Evolutionary conservation across 2,329 filamentous ascomycete species (phyloP).

Genomic region (Penicillium thymicola): DNA sequence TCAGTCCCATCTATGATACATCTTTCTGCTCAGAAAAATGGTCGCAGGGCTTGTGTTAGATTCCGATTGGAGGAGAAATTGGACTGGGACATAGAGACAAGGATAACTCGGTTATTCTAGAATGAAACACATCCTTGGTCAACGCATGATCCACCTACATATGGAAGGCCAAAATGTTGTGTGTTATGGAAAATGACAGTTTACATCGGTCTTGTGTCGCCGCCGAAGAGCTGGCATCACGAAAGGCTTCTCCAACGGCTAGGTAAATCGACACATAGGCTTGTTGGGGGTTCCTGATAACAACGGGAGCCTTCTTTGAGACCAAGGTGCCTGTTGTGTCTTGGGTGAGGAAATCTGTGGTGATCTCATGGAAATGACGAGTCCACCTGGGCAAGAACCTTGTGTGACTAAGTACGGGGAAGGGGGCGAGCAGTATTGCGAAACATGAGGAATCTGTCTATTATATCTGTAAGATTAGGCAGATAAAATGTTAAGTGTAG

Average conservation of each 20-base stretch:
- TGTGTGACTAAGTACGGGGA: neutral
- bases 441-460: conserved; percentile 9
- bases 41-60: no score
- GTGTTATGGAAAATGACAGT: conserved; percentile 28
- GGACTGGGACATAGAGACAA: conserved; percentile 20
- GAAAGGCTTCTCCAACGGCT: conserved; percentile 21
- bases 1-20: no score
- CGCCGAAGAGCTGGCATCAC: conserved; percentile 18
- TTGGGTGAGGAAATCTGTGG: conserved; percentile 20
- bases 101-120: conserved; percentile 22
- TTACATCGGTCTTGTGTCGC: conserved; percentile 20
- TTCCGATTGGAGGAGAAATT: neutral
- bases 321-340: conserved; percentile 19
- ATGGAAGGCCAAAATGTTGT: conserved; percentile 21
- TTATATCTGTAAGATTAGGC: neutral
- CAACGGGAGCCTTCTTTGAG: conserved; percentile 15
- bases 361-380: conserved; percentile 25
- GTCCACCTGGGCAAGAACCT: neutral
- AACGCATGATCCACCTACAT: neutral
- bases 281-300: neutral
- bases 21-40: no score
- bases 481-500: neutral
- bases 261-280: conserved; percentile 18
- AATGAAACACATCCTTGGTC: neutral
- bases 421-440: conserved; percentile 10